These are phyloP conservation scores for Cadophora sp. DNA, from an alignment of 2,329 filamentous ascomycete genomes.

Conservation along the genomic window DNA sequence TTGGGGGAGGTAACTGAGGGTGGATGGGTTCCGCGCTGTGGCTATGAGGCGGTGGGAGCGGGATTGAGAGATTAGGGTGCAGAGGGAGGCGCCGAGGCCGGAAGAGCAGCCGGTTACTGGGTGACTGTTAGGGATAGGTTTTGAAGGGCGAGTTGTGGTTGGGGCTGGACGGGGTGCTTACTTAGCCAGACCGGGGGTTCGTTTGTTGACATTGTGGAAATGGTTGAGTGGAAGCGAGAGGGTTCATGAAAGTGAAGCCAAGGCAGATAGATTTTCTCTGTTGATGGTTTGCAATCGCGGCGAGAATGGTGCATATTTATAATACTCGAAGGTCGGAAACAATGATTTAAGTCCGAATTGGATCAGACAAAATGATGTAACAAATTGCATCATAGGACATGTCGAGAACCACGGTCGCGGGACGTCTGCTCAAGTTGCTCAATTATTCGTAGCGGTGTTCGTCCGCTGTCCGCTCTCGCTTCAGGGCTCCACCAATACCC, in stretches of 20 bases:
- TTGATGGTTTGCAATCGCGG: not conserved
- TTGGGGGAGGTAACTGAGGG: not conserved
- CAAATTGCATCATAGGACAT: not conserved
- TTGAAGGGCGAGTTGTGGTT: too few species aligned
- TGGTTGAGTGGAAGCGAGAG: not conserved
- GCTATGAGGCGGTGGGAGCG: not conserved
- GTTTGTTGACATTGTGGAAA: not conserved
- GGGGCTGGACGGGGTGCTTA: not conserved
- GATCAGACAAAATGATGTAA: not conserved
- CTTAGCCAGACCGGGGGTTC: not conserved
- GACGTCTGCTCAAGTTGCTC: too few species aligned
- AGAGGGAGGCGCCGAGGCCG: not conserved
- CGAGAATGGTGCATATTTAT: not conserved
- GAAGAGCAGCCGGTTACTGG: not conserved
- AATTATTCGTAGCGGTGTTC: not conserved
- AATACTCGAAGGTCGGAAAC: not conserved
- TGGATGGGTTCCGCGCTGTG: not conserved
- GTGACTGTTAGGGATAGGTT: too few species aligned
- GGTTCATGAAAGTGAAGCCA: not conserved
- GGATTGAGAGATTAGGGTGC: not conserved
- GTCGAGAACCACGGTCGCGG: not conserved
- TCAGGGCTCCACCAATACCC: too few species aligned
- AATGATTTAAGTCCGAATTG: not conserved
- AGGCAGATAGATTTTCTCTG: not conserved
- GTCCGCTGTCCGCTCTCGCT: not conserved